Conservation (phyloP, 1,284 basidiomycete genomes). For the Ganoderma leucocontextum region DNA sequence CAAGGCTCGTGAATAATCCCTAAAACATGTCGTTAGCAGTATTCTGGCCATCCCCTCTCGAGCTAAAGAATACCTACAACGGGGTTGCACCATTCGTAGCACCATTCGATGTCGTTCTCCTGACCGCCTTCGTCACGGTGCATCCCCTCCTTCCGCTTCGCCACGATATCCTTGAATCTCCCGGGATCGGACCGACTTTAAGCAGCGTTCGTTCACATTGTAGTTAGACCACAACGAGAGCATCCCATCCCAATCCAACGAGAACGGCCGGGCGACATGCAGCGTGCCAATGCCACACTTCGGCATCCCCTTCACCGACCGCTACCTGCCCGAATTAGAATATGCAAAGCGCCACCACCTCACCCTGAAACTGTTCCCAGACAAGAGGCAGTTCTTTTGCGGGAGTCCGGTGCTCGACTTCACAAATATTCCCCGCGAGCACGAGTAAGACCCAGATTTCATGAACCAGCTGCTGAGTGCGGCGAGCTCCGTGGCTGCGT, state of each 20-base stretch:
- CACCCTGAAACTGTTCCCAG: neutral
- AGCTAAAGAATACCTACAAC: neutral
- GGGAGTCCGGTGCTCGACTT: neutral
- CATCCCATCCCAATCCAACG: neutral
- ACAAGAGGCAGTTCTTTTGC: neutral
- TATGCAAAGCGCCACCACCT: constrained; percentile 1
- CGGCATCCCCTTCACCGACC: neutral
- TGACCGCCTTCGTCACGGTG: neutral
- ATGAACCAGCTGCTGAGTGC: neutral
- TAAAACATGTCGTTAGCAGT: neutral
- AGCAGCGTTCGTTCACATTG: neutral
- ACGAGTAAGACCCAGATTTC: neutral
- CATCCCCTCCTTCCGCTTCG: constrained; percentile 1
- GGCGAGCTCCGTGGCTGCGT: neutral
- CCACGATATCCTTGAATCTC: neutral
- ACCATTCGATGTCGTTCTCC: neutral
- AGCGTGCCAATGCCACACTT: neutral
- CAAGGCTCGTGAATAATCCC: neutral
- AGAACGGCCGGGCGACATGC: neutral
- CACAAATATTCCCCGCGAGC: neutral
- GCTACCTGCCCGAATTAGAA: neutral
- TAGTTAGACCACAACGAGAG: neutral
- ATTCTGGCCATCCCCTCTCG: neutral
- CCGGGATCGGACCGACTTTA: neutral
- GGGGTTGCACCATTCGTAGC: neutral